phyloP scores from a whole-genome alignment of 441 rosid genomes.

The Euphorbia celastroides region DNA sequence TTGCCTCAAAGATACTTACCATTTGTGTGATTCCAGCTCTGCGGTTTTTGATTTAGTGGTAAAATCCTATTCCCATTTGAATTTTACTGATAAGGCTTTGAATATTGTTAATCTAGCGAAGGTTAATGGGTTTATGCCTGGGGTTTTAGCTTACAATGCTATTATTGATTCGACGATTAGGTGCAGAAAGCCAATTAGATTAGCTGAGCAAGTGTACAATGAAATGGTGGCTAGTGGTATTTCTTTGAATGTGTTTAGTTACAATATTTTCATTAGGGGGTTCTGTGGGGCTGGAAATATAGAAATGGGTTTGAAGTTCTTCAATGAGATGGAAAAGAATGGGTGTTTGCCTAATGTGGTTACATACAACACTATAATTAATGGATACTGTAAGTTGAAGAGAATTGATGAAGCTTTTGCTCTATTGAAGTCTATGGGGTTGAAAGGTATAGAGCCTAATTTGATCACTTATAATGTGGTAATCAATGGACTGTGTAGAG shows the following conservation, averaged over 20 bases:
- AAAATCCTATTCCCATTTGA: slow-evolving; percentile 60
- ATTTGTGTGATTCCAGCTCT: slow-evolving; percentile 57
- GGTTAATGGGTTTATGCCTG: slow-evolving; percentile 74
- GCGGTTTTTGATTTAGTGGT: slow-evolving; percentile 83
- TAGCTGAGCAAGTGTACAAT: slow-evolving; percentile 45
- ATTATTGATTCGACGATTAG: slow-evolving; percentile 66
- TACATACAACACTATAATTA: slow-evolving; percentile 68
- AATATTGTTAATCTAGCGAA: slow-evolving; percentile 53
- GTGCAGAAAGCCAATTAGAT: slow-evolving; percentile 38
- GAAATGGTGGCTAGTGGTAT: slow-evolving; percentile 56
- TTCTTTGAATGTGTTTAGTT: slow-evolving; percentile 74
- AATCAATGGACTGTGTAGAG: slow-evolving; percentile 67
- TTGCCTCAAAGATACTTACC: slow-evolving; percentile 56
- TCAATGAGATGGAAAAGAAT: slow-evolving; percentile 52
- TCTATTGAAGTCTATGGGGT: slow-evolving; percentile 50
- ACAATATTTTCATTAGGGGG: slow-evolving; percentile 76
- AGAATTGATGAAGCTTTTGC: slow-evolving; percentile 53
- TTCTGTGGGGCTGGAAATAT: slow-evolving; percentile 60
- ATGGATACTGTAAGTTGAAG: slow-evolving; percentile 54
- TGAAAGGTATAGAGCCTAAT: slow-evolving; percentile 66
- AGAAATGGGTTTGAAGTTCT: slow-evolving; percentile 50
- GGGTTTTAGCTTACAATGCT: slow-evolving; percentile 78
- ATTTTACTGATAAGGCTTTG: slow-evolving; percentile 56
- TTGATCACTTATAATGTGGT: slow-evolving; percentile 70
- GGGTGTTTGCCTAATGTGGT: slow-evolving; percentile 79